Percentiles rank a stretch among this genome's conserved stretches.
Conservation (phyloP, 2,329 filamentous ascomycete genomes). For the Juglanconis oblonga region DNA sequence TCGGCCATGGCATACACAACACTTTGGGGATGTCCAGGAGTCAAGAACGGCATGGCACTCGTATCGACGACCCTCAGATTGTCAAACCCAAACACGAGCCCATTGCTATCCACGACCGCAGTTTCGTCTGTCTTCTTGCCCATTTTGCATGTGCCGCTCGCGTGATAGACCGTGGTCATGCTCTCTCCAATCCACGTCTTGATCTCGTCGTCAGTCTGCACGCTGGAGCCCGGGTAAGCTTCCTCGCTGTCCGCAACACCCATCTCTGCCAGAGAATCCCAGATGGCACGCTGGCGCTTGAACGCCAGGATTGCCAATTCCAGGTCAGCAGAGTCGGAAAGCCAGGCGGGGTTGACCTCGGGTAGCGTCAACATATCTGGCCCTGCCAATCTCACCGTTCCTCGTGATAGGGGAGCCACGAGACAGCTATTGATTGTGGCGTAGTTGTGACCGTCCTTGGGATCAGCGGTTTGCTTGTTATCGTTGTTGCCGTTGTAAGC, state of each 20-base stretch:
- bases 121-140: constrained; percentile 33
- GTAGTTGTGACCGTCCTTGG: constrained; percentile 5
- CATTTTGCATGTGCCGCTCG: constrained; percentile 43
- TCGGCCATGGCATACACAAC: constrained; percentile 51
- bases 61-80: constrained; percentile 46
- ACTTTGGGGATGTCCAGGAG: constrained; percentile 44
- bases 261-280: constrained; percentile 1
- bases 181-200: constrained; percentile 21
- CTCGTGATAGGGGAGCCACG: constrained; percentile 29
- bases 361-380: constrained; percentile 30
- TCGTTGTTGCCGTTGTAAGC: constrained; percentile 11
- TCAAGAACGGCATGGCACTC: constrained; percentile 45
- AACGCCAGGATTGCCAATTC: constrained; percentile 23
- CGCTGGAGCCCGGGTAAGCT: constrained; percentile 31
- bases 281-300: constrained; percentile 21
- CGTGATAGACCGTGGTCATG: constrained; percentile 29
- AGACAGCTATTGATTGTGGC: constrained; percentile 8
- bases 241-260: constrained; percentile 27
- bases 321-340: constrained; percentile 20
- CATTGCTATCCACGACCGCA: constrained; percentile 40
- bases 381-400: constrained; percentile 32
- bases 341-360: constrained; percentile 36
- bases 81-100: constrained; percentile 45
- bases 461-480: constrained; percentile 7
- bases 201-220: constrained; percentile 20